A percentile compares a stretch with the other conserved stretches of the same genome.
Evolutionary conservation across 169 alveolate species (phyloP).

Genomic region (Eimeria zaria): DNA sequence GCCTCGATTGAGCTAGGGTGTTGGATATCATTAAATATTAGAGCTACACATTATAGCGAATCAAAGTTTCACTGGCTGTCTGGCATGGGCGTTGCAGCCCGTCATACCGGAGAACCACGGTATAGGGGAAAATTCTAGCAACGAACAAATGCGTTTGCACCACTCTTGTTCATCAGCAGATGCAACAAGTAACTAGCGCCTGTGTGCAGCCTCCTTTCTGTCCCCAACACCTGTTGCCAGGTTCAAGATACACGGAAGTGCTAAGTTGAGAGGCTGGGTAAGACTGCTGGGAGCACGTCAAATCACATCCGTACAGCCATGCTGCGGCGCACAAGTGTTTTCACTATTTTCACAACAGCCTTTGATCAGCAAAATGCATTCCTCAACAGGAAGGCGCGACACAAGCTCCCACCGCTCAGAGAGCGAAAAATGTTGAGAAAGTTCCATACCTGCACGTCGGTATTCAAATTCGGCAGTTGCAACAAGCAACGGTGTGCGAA

Average conservation of each 20-base stretch:
- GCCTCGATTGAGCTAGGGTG: not conserved
- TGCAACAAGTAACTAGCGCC: not conserved
- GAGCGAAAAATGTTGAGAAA: not conserved
- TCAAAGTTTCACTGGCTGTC: not conserved
- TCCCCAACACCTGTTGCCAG: not conserved
- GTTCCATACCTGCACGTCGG: not conserved
- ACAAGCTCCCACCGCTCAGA: not conserved
- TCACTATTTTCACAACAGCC: not conserved
- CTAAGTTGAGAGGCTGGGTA: not conserved
- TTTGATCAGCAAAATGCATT: not conserved
- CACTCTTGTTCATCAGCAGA: not conserved
- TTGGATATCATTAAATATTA: not conserved
- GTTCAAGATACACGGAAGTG: not conserved
- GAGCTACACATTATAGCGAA: not conserved
- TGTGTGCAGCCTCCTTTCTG: not conserved
- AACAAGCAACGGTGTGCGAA: not conserved
- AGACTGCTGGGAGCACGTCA: not conserved
- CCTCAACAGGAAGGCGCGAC: not conserved
- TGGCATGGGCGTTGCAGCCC: not conserved
- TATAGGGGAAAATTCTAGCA: not conserved
- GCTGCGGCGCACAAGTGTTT: not conserved
- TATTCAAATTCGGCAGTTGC: not conserved
- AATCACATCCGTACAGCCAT: not conserved
- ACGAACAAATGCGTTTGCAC: not conserved
- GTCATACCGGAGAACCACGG: not conserved